phyloP scores from a whole-genome alignment of 345 rosid genomes.

The Odontarrhena argentea region DNA sequence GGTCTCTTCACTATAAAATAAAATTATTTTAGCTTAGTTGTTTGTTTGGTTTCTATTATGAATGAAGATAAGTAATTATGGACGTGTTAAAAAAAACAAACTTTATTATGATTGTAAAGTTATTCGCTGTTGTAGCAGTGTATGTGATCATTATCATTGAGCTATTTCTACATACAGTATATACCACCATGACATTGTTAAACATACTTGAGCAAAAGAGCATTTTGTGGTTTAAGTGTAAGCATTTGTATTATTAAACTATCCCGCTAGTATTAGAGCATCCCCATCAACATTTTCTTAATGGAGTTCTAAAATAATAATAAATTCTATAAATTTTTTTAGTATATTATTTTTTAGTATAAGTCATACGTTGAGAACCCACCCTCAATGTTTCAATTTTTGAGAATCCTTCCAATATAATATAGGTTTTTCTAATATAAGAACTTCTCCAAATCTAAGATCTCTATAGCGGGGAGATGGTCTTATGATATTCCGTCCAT shows the following conservation, averaged over 20 bases:
- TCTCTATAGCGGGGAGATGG: too few species aligned
- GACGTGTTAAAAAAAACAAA: too few species aligned
- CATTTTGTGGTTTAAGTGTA: constrained; percentile 2
- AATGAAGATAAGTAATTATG: background rate
- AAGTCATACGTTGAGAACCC: too few species aligned
- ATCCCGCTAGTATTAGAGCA: background rate
- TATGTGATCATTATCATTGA: background rate
- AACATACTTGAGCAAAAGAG: background rate
- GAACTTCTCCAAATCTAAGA: too few species aligned
- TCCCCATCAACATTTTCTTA: too few species aligned
- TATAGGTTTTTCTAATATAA: too few species aligned
- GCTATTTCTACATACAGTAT: background rate
- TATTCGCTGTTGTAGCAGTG: background rate
- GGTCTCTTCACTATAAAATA: background rate
- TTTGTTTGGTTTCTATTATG: background rate
- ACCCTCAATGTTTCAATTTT: too few species aligned
- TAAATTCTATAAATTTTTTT: too few species aligned
- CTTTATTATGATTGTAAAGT: background rate
- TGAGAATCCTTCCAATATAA: too few species aligned
- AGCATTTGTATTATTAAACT: background rate
- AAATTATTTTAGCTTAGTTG: background rate
- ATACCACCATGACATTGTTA: background rate
- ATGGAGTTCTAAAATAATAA: too few species aligned
- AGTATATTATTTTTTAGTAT: too few species aligned
- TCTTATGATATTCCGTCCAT: too few species aligned